Conservation (phyloP, 306 rosid species). For the Vigna unguiculata region DNA sequence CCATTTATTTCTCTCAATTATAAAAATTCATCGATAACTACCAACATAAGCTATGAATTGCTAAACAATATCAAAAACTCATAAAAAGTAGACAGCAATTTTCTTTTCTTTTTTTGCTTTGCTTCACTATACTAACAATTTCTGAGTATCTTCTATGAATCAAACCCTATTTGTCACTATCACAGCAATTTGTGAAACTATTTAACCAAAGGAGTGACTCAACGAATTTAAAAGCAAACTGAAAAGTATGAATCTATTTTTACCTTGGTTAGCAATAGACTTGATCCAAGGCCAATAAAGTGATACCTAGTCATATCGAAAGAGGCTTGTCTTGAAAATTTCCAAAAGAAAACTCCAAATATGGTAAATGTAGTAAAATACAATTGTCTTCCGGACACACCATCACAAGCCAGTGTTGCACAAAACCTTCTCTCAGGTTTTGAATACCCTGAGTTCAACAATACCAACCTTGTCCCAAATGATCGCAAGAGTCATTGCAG, state of each 20-base stretch:
- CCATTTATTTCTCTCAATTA: too few relatives aligned
- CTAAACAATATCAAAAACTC: background rate
- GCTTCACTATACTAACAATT: background rate
- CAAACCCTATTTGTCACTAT: background rate
- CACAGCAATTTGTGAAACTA: background rate
- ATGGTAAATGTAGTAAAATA: too few relatives aligned
- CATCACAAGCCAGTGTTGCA: too few relatives aligned
- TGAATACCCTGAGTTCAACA: too few relatives aligned
- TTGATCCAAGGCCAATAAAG: too few relatives aligned
- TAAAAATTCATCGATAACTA: conserved; percentile 2
- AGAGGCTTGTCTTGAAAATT: too few relatives aligned
- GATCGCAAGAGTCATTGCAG: too few relatives aligned
- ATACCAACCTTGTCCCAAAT: too few relatives aligned
- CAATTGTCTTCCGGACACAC: too few relatives aligned
- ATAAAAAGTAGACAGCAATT: background rate
- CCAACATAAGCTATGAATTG: conserved; percentile 9
- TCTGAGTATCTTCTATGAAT: background rate
- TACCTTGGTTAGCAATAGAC: background rate
- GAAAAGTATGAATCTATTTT: background rate
- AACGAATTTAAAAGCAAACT: background rate
- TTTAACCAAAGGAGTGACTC: background rate
- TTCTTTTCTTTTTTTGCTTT: background rate
- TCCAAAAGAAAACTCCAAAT: too few relatives aligned
- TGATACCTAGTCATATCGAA: too few relatives aligned
- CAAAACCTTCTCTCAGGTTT: too few relatives aligned